A percentile compares a stretch with the other conserved stretches of the same genome.
phyloP scores from a whole-genome alignment of 2,329 filamentous ascomycete genomes.

The Pseudogymnoascus sp. region DNA sequence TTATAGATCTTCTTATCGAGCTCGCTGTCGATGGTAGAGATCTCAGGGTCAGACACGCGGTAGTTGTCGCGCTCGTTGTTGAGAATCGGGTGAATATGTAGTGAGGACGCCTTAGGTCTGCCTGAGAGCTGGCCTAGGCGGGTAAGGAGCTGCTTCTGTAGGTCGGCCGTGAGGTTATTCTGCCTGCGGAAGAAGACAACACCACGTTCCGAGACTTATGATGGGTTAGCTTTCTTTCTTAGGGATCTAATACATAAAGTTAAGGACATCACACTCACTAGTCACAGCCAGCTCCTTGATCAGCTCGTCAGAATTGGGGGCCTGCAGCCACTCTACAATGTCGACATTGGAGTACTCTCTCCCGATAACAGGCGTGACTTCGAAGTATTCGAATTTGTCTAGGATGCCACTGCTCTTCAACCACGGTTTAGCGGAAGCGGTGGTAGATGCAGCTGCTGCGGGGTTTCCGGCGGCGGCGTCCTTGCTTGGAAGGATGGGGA shows the following conservation, averaged over 20 bases:
- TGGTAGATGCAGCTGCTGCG: too few species aligned
- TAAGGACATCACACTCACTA: constrained; percentile 33
- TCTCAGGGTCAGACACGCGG: constrained; percentile 37
- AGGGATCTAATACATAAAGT: too few species aligned
- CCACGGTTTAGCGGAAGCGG: too few species aligned
- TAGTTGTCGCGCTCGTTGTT: constrained; percentile 40
- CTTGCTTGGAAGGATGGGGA: too few species aligned
- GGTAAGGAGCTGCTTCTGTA: constrained; percentile 41
- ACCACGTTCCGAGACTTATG: constrained; percentile 40
- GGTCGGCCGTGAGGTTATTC: constrained; percentile 37
- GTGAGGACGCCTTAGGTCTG: constrained; percentile 43
- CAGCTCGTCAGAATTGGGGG: constrained; percentile 53
- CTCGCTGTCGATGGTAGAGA: constrained; percentile 47
- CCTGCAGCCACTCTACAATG: constrained; percentile 52
- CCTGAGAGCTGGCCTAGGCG: constrained; percentile 52
- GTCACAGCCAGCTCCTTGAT: constrained; percentile 47
- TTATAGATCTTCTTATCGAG: constrained; percentile 40
- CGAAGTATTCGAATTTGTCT: constrained; percentile 42
- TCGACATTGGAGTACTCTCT: constrained; percentile 52
- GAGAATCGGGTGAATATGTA: constrained; percentile 49
- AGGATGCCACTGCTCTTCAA: constrained; percentile 9
- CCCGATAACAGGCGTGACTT: constrained; percentile 54
- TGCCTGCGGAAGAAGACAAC: constrained; percentile 44
- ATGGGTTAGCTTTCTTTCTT: background rate
- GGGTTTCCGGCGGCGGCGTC: too few species aligned